Evolutionary conservation across 495 filamentous ascomycete genomes (phyloP).

Genomic region (Tuber microsphaerosporum): DNA sequence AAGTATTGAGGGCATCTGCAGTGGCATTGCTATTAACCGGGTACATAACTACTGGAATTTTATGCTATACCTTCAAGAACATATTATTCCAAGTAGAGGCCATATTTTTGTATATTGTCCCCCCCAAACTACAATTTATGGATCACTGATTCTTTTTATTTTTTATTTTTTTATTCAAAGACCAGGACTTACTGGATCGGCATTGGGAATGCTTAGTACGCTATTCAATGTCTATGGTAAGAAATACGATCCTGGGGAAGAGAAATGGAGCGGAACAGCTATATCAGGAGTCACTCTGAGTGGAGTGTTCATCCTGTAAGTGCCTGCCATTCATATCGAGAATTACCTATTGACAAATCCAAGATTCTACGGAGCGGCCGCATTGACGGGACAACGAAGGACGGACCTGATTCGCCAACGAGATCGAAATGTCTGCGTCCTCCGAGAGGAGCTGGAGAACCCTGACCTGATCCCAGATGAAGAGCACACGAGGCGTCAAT

Average conservation of each 20-base stretch:
- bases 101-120: slow-evolving; percentile 19
- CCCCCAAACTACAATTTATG: neutral
- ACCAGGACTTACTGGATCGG: slow-evolving; percentile 26
- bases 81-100: slow-evolving; percentile 29
- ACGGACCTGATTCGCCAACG: slow-evolving; percentile 26
- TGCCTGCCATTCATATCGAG: neutral
- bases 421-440: slow-evolving; percentile 18
- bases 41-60: slow-evolving; percentile 25
- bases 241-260: slow-evolving; percentile 13
- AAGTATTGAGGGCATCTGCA: slow-evolving; percentile 7
- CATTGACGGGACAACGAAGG: slow-evolving; percentile 21
- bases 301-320: slow-evolving; percentile 24
- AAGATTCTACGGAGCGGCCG: slow-evolving; percentile 26
- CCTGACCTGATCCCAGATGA: slow-evolving; percentile 20
- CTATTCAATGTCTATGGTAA: slow-evolving; percentile 34
- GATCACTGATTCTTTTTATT: slow-evolving; percentile 1
- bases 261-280: slow-evolving; percentile 21
- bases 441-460: slow-evolving; percentile 20
- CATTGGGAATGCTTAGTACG: slow-evolving; percentile 26
- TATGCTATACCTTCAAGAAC: slow-evolving; percentile 34
- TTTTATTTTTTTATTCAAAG: neutral
- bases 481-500: slow-evolving; percentile 23
- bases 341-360: slow-evolving; percentile 2
- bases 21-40: slow-evolving; percentile 21
- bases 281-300: slow-evolving; percentile 25